A percentile compares a stretch with the other conserved stretches of the same genome.
Conservation (phyloP, 148 eudicot species). For the Rhododendron vialii region DNA sequence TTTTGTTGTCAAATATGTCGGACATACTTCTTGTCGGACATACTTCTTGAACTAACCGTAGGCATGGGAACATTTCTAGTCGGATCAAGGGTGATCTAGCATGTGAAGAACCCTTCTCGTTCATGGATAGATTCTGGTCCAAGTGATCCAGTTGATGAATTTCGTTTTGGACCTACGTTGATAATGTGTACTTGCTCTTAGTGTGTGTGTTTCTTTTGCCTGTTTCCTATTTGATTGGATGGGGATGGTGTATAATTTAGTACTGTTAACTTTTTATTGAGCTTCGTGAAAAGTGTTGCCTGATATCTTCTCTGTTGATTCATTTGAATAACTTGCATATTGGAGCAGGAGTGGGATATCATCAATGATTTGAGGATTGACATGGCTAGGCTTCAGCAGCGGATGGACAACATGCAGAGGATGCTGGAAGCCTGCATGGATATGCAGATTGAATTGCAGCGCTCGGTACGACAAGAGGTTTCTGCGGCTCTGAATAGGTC, state of each 20-base stretch:
- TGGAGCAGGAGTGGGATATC: conserved; percentile 69
- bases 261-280: background rate
- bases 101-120: background rate
- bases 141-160: background rate
- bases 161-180: background rate
- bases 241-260: background rate
- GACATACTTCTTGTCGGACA: background rate
- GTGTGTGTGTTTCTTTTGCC: background rate
- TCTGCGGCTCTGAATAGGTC: conserved; percentile 74
- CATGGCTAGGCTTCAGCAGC: conserved; percentile 79
- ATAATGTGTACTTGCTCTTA: background rate
- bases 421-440: conserved; percentile 95
- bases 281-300: background rate
- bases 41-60: background rate
- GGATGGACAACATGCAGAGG: conserved; percentile 81
- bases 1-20: background rate
- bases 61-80: background rate
- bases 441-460: conserved; percentile 88
- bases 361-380: conserved; percentile 78
- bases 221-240: background rate
- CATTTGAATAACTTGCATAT: background rate
- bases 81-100: background rate
- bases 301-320: background rate
- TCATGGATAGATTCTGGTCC: background rate
- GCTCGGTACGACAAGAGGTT: conserved; percentile 66